These are phyloP conservation scores for Aschersonia sp. DNA, from an alignment of 2,329 filamentous ascomycete species.

Conservation along the genomic window DNA sequence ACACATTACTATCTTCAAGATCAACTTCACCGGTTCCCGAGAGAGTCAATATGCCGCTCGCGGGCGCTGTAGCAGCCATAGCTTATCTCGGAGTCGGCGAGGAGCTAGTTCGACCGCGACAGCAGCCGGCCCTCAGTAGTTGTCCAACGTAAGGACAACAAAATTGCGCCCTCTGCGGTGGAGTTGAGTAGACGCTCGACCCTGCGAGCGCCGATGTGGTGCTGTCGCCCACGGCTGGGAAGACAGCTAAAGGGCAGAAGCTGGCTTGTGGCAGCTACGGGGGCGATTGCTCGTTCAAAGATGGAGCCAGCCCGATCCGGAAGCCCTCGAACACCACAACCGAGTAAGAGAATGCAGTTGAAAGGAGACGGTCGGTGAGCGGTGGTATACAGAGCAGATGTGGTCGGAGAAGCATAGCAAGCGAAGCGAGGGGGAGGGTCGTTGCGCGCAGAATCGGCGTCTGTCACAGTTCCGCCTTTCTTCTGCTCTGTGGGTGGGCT, in stretches of 20 bases:
- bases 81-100: slow-evolving; percentile 4
- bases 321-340: no score
- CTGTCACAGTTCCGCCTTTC: slow-evolving; percentile 4
- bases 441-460: slow-evolving; percentile 1
- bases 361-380: no score
- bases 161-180: not conserved
- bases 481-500: not conserved
- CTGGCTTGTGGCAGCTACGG: no score
- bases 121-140: not conserved
- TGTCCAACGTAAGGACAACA: not conserved
- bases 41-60: slow-evolving; percentile 33
- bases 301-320: no score
- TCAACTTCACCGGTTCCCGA: slow-evolving; percentile 22
- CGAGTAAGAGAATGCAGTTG: no score
- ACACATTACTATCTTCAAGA: slow-evolving; percentile 55
- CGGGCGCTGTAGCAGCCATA: slow-evolving; percentile 41
- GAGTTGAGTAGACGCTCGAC: not conserved
- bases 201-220: no score
- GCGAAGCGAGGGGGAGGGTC: not conserved
- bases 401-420: slow-evolving; percentile 1
- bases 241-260: no score
- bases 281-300: no score
- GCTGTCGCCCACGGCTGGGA: no score
- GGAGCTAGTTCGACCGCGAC: slow-evolving; percentile 7
- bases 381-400: not conserved